Conservation (phyloP, 169 alveolate genomes). For the Plasmodium fragile region DNA sequence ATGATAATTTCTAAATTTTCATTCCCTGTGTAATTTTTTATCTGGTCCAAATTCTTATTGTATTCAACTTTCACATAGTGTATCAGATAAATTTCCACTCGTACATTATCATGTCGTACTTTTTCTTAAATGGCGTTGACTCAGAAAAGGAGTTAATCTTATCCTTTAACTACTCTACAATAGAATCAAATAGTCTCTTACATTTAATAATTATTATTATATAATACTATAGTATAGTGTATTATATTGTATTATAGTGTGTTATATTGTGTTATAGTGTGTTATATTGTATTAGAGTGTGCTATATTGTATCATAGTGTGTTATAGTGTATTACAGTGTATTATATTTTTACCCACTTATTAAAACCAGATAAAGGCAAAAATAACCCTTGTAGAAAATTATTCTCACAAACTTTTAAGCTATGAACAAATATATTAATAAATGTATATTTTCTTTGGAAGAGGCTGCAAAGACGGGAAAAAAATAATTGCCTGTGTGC, state of each 20-base stretch:
- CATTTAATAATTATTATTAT: neutral
- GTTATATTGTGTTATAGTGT: no score
- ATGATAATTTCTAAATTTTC: conserved; percentile 7
- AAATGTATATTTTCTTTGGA: neutral
- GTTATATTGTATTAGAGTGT: no score
- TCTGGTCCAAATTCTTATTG: neutral
- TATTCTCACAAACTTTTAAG: neutral
- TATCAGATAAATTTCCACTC: neutral
- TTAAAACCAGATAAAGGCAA: neutral
- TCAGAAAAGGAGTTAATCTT: neutral
- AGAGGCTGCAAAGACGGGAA: neutral
- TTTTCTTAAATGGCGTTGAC: neutral
- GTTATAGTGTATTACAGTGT: neutral
- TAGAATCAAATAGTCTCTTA: neutral
- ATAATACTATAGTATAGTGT: neutral
- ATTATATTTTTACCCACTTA: neutral
- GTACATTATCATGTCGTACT: neutral
- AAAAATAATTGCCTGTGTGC: neutral
- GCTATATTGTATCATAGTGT: neutral
- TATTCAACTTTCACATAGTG: neutral
- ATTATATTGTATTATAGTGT: no score
- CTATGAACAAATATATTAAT: neutral
- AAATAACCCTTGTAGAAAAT: neutral
- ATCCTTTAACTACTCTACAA: neutral
- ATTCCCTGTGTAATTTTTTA: conserved; percentile 2